Evolutionary conservation across 2,329 filamentous ascomycete species (phyloP).

Genomic region (Ophiostoma australiae): DNA sequence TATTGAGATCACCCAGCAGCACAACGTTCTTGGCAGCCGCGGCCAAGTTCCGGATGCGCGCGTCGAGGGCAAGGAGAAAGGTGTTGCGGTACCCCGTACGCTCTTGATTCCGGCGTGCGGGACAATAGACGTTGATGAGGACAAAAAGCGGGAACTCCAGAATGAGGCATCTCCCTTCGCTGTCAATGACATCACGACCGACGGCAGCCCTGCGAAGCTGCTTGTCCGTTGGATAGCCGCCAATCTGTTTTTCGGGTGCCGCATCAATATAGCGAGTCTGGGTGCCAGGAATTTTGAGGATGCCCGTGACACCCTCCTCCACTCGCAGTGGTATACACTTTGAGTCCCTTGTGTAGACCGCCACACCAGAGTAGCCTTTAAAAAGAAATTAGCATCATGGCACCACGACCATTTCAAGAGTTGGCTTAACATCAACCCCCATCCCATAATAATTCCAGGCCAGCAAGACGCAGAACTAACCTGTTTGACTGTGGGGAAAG

Average conservation of each 20-base stretch:
- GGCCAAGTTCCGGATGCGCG: slow-evolving; percentile 76
- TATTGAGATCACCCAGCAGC: slow-evolving; percentile 84
- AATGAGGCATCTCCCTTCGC: slow-evolving; percentile 84
- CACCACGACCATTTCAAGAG: neutral
- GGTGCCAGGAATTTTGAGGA: slow-evolving; percentile 68
- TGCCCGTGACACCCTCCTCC: slow-evolving; percentile 88
- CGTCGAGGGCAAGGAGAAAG: slow-evolving; percentile 76
- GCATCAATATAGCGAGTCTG: slow-evolving; percentile 68
- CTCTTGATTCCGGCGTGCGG: slow-evolving; percentile 77
- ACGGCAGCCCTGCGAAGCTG: slow-evolving; percentile 55
- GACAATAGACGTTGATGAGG: slow-evolving; percentile 85
- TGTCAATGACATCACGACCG: slow-evolving; percentile 71
- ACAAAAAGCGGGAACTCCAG: slow-evolving; percentile 95
- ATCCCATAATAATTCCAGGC: neutral
- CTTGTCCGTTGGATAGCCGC: slow-evolving; percentile 71
- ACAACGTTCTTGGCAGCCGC: slow-evolving; percentile 78
- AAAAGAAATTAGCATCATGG: neutral
- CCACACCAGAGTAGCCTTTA: slow-evolving; percentile 88
- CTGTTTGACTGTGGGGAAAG: slow-evolving; percentile 88
- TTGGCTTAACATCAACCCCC: neutral
- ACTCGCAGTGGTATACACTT: slow-evolving; percentile 81
- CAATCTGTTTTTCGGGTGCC: slow-evolving; percentile 69
- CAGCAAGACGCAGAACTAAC: slow-evolving; percentile 38
- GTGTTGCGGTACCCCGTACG: slow-evolving; percentile 76
- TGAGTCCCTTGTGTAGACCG: slow-evolving; percentile 85